Evolutionary conservation across 495 filamentous ascomycete species (phyloP), one percentile per base, ranked within the genome.

Genomic region (Rostrohypoxylon terebratum): DNA sequence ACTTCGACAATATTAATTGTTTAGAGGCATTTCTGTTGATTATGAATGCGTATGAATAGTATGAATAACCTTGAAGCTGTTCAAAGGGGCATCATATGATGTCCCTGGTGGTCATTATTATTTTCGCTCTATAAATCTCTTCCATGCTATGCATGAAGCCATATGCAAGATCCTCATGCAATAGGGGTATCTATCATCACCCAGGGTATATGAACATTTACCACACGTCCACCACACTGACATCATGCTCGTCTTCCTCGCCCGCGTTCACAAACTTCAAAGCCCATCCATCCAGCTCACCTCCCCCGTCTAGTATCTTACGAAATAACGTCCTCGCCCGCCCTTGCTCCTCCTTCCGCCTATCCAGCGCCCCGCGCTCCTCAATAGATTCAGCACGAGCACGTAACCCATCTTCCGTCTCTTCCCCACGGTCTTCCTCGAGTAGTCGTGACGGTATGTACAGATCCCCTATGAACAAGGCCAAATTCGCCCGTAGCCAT

Each of bases 401-500:
- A 1, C 71, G 64, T 9, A 78, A 45, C 5, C 1, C 16, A 13
- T 69, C 71, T 34, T 73, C 57, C 10, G 4, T 13, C 42, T 18
- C 51, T 20, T 51, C 25, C 0, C 10, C 14, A 21, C 44, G 36
- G 4, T 58, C 34, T 13, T 58, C 66, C 6, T 54, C 65, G 14
- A 64, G 23, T 21, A 78, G 61, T 14, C 73, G 73, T 40, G 73
- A 66, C 1, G 81, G 75, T 59, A 83, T 54, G 13, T 51, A 63
- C 59, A 95, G 75, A 69, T 94, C 91, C 1, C 80, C 87, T 21
- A 92, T 81, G 86, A 90, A 94, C 28, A 92, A 78, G 9, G 83
- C 87, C 7, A 93, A 80, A 87, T 92, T 92, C 8, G 83, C 92
- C 47, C 90, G 80, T 9, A 94, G 79, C 60, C 88, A 78, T 36